phyloP scores from a whole-genome alignment of 441 rosid species.

The Gossypium aridum region DNA sequence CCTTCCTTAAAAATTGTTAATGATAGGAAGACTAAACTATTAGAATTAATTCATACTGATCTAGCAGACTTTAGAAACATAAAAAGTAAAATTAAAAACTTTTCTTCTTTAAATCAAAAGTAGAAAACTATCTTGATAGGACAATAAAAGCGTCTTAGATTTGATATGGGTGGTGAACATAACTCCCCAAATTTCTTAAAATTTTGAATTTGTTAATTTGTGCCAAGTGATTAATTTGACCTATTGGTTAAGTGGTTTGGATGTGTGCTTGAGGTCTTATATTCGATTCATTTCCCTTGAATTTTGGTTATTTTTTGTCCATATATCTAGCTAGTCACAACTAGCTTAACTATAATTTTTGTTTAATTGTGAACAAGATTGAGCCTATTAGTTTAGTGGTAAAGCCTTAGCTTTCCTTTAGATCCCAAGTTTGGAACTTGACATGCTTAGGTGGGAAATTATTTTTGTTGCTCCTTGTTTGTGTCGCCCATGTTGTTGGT shows the following conservation, averaged over 20 bases:
- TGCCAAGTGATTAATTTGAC: neutral
- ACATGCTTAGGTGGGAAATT: neutral
- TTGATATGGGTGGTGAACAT: neutral
- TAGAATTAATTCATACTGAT: too few relatives aligned
- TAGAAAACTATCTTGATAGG: neutral
- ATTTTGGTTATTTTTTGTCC: neutral
- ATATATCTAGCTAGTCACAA: neutral
- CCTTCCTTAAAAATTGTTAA: too few relatives aligned
- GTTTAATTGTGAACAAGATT: neutral
- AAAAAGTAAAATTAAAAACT: too few relatives aligned
- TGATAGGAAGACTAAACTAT: too few relatives aligned
- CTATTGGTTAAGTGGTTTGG: neutral
- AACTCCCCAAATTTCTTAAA: neutral
- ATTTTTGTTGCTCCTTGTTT: neutral
- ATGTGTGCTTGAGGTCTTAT: neutral
- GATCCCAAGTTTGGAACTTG: neutral
- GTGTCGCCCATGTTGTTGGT: neutral
- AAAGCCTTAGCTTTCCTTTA: neutral
- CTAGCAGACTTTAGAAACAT: too few relatives aligned
- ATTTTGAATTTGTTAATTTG: neutral
- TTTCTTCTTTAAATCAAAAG: neutral
- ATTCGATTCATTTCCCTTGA: neutral
- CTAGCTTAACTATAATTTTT: neutral
- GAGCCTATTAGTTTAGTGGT: neutral
- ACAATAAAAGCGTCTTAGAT: too few relatives aligned